Evolutionary conservation across 2,329 filamentous ascomycete species (phyloP).

Genomic region (Rugonectria rugulosa): DNA sequence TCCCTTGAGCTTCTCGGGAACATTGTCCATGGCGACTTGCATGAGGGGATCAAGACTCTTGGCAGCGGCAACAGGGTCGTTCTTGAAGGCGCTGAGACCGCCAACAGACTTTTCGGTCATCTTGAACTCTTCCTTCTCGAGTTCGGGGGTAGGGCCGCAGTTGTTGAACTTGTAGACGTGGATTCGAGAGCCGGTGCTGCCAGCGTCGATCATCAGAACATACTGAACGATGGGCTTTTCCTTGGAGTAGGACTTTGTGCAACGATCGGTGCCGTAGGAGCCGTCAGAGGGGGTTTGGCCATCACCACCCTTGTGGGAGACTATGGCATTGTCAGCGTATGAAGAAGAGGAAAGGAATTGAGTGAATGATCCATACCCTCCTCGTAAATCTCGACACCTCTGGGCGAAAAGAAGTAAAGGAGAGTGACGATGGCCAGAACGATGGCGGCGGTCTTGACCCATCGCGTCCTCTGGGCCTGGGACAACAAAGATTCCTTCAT

Average conservation of each 20-base stretch:
- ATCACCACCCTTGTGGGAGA: slow-evolving; percentile 38
- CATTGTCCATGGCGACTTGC: slow-evolving; percentile 81
- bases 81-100: slow-evolving; percentile 85
- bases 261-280: slow-evolving; percentile 74
- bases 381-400: slow-evolving; percentile 62
- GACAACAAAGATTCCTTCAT: slow-evolving; percentile 67
- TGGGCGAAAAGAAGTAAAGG: slow-evolving; percentile 70
- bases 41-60: slow-evolving; percentile 88
- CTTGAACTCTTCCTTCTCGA: slow-evolving; percentile 92
- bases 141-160: slow-evolving; percentile 91
- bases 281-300: slow-evolving; percentile 66
- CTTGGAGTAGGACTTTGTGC: slow-evolving; percentile 82
- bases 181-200: slow-evolving; percentile 96
- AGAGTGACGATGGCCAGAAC: slow-evolving; percentile 66
- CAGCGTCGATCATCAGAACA: slow-evolving; percentile 98
- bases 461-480: slow-evolving; percentile 70
- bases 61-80: slow-evolving; percentile 86
- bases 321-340: slow-evolving; percentile 24
- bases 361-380: slow-evolving; percentile 45
- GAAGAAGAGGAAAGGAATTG: not conserved
- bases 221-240: slow-evolving; percentile 97
- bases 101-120: slow-evolving; percentile 89
- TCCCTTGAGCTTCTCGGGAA: slow-evolving; percentile 88
- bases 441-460: slow-evolving; percentile 70
- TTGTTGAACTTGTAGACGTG: slow-evolving; percentile 99